A percentile compares a stretch with the other conserved stretches of the same genome.
Evolutionary conservation across 73 alveolate genomes (phyloP).

Genomic region (Stentor roeselii): DNA sequence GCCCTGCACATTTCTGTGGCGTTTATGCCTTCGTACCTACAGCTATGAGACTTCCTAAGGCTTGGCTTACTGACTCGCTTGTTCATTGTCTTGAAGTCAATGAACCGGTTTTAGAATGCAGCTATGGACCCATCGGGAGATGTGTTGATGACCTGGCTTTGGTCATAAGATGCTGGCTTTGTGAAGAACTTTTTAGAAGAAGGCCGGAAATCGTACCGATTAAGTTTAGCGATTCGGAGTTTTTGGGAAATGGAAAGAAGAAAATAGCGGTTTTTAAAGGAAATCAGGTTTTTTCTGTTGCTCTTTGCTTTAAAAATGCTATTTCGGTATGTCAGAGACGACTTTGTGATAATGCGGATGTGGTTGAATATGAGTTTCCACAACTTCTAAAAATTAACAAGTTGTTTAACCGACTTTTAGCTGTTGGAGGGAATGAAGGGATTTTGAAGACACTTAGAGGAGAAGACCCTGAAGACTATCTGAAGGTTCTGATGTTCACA

Average conservation of each 20-base stretch:
- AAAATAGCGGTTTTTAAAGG: neutral
- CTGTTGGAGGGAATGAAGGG: neutral
- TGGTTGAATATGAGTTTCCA: neutral
- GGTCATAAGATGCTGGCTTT: neutral
- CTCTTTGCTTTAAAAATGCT: neutral
- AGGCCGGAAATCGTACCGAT: neutral
- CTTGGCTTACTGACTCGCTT: too few species aligned
- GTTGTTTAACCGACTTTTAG: neutral
- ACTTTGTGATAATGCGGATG: neutral
- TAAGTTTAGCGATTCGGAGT: neutral
- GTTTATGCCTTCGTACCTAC: slow-evolving; percentile 75
- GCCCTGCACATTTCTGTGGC: slow-evolving; percentile 74
- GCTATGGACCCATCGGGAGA: neutral
- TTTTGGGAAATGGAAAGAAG: neutral
- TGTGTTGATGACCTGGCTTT: neutral
- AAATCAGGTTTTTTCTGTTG: neutral
- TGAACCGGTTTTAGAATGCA: neutral
- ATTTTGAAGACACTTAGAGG: neutral
- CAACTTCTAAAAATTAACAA: neutral
- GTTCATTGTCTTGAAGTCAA: neutral
- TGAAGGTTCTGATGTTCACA: neutral
- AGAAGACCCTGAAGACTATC: neutral
- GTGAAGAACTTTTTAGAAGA: neutral
- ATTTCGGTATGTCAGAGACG: neutral
- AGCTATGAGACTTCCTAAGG: slow-evolving; percentile 54